These are phyloP conservation scores for Striga asiatica DNA, from an alignment of 257 asterid species.

Conservation along the genomic window DNA sequence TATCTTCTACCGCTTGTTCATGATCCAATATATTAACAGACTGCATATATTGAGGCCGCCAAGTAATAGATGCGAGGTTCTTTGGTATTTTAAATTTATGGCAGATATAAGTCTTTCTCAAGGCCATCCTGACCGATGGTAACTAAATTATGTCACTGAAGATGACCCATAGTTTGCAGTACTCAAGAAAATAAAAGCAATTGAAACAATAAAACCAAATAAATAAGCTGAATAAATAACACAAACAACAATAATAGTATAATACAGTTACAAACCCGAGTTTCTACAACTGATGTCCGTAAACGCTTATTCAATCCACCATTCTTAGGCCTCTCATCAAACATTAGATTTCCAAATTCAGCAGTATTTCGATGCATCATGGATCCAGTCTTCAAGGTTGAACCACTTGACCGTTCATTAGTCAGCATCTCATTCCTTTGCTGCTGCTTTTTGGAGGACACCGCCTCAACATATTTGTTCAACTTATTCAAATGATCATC, in stretches of 20 bases:
- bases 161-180: no score
- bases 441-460: slow-evolving; percentile 60
- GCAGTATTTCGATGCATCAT: slow-evolving; percentile 63
- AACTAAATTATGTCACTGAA: no score
- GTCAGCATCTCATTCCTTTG: slow-evolving; percentile 54
- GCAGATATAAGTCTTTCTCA: no score
- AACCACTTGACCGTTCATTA: slow-evolving; percentile 63
- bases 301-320: slow-evolving; percentile 63
- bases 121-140: no score
- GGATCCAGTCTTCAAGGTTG: slow-evolving; percentile 58
- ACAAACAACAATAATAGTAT: no score
- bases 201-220: background rate
- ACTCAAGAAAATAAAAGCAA: background rate
- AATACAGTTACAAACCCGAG: slow-evolving; percentile 61
- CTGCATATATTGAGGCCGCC: no score
- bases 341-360: slow-evolving; percentile 48
- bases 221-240: slow-evolving; percentile 18
- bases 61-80: no score
- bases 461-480: slow-evolving; percentile 43
- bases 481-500: slow-evolving; percentile 65
- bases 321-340: slow-evolving; percentile 80
- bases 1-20: no score
- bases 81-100: no score
- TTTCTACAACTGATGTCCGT: slow-evolving; percentile 81
- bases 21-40: no score